Conservation (phyloP, 2,329 filamentous ascomycete species). For the Fusarium denticulatum region DNA sequence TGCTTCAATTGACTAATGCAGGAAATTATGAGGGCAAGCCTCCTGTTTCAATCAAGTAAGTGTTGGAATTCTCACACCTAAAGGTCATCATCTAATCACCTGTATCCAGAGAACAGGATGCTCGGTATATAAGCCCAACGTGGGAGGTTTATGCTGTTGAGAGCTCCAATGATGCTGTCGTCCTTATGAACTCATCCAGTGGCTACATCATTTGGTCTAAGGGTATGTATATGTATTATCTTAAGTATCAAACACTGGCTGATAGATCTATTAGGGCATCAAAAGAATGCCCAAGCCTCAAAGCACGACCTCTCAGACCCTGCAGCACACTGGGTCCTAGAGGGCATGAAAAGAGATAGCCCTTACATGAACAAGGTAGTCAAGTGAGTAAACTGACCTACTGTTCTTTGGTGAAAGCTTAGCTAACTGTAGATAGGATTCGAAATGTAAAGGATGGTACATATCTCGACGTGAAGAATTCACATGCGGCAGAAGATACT, state of each 20-base stretch:
- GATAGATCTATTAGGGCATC: background rate
- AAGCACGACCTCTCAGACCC: background rate
- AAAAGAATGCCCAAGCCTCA: fast-evolving
- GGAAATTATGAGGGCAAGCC: background rate
- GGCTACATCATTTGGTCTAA: background rate
- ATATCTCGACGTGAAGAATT: background rate
- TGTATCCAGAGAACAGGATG: fast-evolving
- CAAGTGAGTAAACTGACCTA: background rate
- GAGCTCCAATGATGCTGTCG: background rate
- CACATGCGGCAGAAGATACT: fast-evolving
- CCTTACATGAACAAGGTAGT: fast-evolving
- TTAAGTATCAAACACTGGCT: fast-evolving
- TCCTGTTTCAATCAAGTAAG: background rate
- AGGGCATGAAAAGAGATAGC: fast-evolving
- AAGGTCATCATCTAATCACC: background rate
- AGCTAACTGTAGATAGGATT: background rate
- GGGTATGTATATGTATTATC: background rate
- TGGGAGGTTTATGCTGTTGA: background rate
- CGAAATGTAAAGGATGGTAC: background rate
- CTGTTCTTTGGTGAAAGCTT: fast-evolving
- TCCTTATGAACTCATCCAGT: fast-evolving
- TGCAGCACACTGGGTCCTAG: background rate
- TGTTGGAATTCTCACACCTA: no score
- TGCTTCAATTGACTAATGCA: background rate
- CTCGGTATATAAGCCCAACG: fast-evolving